Conservation (phyloP, 176 grass and related monocot species). For the Dendrocalamus sinicus region DNA sequence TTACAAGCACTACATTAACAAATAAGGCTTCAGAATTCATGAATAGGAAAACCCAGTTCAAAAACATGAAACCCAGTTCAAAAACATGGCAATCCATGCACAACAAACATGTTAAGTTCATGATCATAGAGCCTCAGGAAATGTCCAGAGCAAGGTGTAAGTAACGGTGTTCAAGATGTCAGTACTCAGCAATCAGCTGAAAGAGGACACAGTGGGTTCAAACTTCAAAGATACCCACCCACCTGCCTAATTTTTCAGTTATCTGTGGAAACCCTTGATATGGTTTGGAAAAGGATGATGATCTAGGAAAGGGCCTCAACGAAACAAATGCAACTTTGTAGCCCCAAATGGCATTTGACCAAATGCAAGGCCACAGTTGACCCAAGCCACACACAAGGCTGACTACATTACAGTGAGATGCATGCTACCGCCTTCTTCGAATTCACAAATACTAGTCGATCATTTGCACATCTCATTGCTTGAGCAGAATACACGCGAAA, state of each 20-base stretch:
- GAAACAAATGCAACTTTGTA: conserved; percentile 10
- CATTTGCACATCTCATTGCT: not conserved
- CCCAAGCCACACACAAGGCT: not conserved
- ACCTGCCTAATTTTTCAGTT: not conserved
- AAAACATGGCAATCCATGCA: not conserved
- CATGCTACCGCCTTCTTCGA: not conserved
- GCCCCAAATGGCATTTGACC: not conserved
- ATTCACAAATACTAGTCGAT: not conserved
- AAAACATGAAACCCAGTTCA: not conserved
- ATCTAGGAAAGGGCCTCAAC: not conserved
- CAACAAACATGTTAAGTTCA: not conserved
- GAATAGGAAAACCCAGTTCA: not conserved
- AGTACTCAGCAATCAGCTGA: not conserved
- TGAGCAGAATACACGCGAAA: not conserved
- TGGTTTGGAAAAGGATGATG: not conserved
- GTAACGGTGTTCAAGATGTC: not conserved
- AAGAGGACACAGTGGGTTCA: not conserved
- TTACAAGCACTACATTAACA: not conserved
- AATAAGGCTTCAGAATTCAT: not conserved
- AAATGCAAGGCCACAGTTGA: conserved; percentile 1
- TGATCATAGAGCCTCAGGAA: not conserved
- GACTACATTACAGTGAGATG: not conserved
- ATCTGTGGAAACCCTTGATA: not conserved
- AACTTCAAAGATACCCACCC: not conserved
- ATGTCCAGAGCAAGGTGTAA: not conserved